These are phyloP conservation scores for Penicillium sp. DNA, from an alignment of 2,329 filamentous ascomycete species.

Conservation along the genomic window DNA sequence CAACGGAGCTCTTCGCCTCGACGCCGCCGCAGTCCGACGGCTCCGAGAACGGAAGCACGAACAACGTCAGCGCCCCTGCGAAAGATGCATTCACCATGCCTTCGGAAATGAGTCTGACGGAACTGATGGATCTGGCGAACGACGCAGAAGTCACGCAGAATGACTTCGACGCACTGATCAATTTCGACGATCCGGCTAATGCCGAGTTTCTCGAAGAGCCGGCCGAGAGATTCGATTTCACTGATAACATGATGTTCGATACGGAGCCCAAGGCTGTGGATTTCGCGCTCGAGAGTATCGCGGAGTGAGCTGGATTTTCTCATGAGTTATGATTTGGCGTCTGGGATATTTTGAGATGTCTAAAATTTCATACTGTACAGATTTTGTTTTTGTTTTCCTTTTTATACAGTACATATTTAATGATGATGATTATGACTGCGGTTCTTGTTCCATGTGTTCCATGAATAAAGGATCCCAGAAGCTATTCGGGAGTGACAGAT, in stretches of 20 bases:
- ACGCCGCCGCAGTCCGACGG: conserved; percentile 46
- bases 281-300: conserved; percentile 11
- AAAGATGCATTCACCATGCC: conserved; percentile 34
- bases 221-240: conserved; percentile 25
- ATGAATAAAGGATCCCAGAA: conserved; percentile 41
- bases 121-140: conserved; percentile 47
- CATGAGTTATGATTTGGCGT: neutral
- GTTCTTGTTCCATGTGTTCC: conserved; percentile 9
- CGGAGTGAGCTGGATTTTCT: neutral
- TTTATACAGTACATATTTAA: conserved; percentile 12
- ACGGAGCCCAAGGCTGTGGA: conserved; percentile 21
- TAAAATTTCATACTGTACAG: conserved; percentile 6
- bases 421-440: conserved; percentile 14
- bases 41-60: conserved; percentile 46
- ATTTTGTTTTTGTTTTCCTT: neutral
- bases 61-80: conserved; percentile 36
- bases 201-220: conserved; percentile 33
- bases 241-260: conserved; percentile 23
- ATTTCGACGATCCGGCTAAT: conserved; percentile 45
- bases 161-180: conserved; percentile 50
- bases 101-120: conserved; percentile 41
- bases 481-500: conserved; percentile 38
- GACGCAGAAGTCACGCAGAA: conserved; percentile 48
- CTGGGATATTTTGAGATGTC: neutral
- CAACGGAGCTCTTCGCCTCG: conserved; percentile 39